phyloP scores from a whole-genome alignment of 164 flowering plant species.

The Aristolochia contorta region DNA sequence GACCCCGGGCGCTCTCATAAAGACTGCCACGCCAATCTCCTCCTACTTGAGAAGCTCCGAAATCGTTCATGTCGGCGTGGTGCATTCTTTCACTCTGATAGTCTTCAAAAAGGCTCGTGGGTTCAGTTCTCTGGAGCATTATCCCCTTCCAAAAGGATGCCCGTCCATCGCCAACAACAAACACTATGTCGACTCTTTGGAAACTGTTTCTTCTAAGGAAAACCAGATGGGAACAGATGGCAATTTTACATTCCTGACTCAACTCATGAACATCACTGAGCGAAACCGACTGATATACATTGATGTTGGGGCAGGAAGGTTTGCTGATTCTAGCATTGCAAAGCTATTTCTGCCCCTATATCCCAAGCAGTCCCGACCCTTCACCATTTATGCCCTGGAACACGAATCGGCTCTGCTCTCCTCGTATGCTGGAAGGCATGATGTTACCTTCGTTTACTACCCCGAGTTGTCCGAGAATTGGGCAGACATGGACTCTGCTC shows the following conservation, averaged over 20 bases:
- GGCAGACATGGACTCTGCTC: conserved; percentile 2
- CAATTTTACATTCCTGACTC: conserved; percentile 39
- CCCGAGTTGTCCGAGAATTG: conserved; percentile 46
- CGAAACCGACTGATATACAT: conserved; percentile 45
- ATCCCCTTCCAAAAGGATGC: conserved; percentile 52
- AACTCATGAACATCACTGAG: conserved; percentile 37
- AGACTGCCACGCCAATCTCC: conserved; percentile 60
- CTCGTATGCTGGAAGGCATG: conserved; percentile 58
- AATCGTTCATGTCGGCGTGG: conserved; percentile 43
- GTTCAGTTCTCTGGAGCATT: conserved; percentile 29
- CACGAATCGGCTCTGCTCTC: conserved; percentile 51
- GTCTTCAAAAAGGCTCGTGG: conserved; percentile 55
- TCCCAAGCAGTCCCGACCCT: conserved; percentile 29
- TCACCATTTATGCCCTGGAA: conserved; percentile 53
- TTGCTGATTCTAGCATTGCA: conserved; percentile 22
- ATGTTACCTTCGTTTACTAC: conserved; percentile 64
- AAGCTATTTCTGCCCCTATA: conserved; percentile 44
- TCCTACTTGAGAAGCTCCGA: conserved; percentile 54
- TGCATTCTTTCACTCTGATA: conserved; percentile 42
- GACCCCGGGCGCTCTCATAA: conserved; percentile 37
- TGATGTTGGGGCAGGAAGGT: conserved; percentile 58
- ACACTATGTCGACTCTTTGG: conserved; percentile 38
- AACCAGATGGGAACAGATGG: conserved; percentile 16
- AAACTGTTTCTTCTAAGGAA: conserved; percentile 42
- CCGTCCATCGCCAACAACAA: conserved; percentile 38